A percentile compares a stretch with the other conserved stretches of the same genome.
These are phyloP conservation scores for Fragaria ananassa DNA, from an alignment of 306 rosid genomes.

Conservation along the genomic window DNA sequence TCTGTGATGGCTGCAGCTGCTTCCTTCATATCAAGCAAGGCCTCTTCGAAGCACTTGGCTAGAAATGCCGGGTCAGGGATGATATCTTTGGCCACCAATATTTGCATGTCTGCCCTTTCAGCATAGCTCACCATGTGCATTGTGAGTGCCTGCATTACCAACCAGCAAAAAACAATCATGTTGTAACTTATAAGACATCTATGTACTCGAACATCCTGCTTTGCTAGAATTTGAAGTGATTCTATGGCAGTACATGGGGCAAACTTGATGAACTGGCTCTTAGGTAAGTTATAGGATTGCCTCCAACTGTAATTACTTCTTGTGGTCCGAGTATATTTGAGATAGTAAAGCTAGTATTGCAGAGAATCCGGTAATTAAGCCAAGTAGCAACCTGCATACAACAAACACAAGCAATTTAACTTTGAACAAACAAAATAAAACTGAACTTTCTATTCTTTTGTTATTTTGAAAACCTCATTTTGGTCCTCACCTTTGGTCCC, in stretches of 20 bases:
- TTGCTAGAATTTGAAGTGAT: not conserved
- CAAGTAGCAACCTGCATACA: constrained; percentile 53
- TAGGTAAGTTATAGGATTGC: constrained; percentile 65
- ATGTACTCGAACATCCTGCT: not conserved
- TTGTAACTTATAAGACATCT: no score
- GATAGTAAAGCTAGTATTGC: constrained; percentile 74
- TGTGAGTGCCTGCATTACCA: constrained; percentile 58
- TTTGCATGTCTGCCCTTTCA: constrained; percentile 85
- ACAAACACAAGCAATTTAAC: not conserved
- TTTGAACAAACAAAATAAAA: not conserved
- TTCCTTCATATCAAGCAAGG: constrained; percentile 71
- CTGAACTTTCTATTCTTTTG: not conserved
- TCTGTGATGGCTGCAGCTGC: constrained; percentile 27
- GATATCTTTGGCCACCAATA: constrained; percentile 85
- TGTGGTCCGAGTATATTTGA: constrained; percentile 85
- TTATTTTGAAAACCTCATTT: not conserved
- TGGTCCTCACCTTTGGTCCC: constrained; percentile 62
- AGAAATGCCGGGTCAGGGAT: constrained; percentile 81
- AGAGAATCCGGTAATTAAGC: constrained; percentile 64
- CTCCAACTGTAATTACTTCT: constrained; percentile 59
- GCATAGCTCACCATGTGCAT: constrained; percentile 91
- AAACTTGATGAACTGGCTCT: constrained; percentile 68
- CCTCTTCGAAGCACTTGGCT: constrained; percentile 82
- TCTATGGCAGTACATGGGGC: constrained; percentile 54
- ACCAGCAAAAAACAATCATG: constrained; percentile 17